These are phyloP conservation scores for Syzygium oleosum DNA, from an alignment of 345 rosid genomes.

Conservation along the genomic window DNA sequence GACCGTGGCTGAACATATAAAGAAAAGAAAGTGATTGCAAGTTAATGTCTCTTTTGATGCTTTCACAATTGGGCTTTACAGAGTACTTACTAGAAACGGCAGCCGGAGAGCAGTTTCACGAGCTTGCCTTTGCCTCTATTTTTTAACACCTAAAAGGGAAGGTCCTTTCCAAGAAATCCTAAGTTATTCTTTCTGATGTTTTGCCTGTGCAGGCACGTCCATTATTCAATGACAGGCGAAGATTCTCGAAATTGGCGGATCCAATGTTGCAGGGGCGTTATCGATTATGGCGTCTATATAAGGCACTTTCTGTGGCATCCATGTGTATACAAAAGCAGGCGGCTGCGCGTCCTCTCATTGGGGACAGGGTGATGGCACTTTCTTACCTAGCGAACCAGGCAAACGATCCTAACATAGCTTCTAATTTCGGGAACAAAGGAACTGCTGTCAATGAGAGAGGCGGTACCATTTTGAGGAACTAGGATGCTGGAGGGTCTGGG, in stretches of 20 bases:
- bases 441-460: slow-evolving; percentile 18
- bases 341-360: slow-evolving; percentile 80
- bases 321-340: slow-evolving; percentile 97
- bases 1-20: background rate
- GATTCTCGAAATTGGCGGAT: slow-evolving; percentile 69
- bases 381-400: slow-evolving; percentile 75
- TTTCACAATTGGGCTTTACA: background rate
- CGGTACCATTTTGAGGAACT: no score
- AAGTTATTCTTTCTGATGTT: background rate
- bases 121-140: background rate
- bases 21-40: background rate
- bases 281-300: slow-evolving; percentile 78
- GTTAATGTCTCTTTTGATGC: background rate
- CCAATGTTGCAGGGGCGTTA: slow-evolving; percentile 59
- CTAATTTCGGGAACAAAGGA: slow-evolving; percentile 17
- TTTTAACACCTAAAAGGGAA: background rate
- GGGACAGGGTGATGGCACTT: slow-evolving; percentile 88
- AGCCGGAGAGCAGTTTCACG: background rate
- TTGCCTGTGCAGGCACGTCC: slow-evolving; percentile 60
- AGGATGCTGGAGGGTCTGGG: no score
- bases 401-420: slow-evolving; percentile 38
- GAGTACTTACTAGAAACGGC: background rate
- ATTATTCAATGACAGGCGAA: slow-evolving; percentile 70
- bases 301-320: slow-evolving; percentile 89
- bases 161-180: background rate